phyloP scores from a whole-genome alignment of 495 filamentous ascomycete species.

The Bombardia bombarda region DNA sequence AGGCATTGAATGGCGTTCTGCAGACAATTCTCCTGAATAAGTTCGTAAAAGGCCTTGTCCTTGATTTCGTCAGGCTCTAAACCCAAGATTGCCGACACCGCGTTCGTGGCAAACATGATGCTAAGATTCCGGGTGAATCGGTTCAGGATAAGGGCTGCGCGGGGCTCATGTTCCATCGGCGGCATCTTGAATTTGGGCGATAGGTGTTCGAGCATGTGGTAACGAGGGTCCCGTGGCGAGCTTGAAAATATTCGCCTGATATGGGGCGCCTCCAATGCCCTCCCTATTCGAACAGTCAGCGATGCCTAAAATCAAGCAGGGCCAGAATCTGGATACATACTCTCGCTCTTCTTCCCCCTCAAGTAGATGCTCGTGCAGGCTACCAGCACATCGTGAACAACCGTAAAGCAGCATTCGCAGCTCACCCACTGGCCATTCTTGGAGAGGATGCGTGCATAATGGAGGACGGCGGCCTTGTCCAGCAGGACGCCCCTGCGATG shows the following conservation, averaged over 20 bases:
- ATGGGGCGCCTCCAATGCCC: constrained; percentile 70
- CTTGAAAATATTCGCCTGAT: constrained; percentile 74
- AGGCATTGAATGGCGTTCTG: constrained; percentile 67
- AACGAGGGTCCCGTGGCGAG: constrained; percentile 75
- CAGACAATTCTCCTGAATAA: constrained; percentile 69
- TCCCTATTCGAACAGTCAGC: constrained; percentile 42
- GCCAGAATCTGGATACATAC: too few relatives aligned
- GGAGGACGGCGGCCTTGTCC: constrained; percentile 78
- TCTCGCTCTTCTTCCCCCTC: constrained; percentile 59
- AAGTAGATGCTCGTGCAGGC: constrained; percentile 77
- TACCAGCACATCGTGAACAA: constrained; percentile 82
- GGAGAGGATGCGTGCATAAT: constrained; percentile 67
- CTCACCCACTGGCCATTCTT: constrained; percentile 65
- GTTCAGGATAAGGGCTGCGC: constrained; percentile 80
- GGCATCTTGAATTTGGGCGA: constrained; percentile 72
- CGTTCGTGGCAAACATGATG: constrained; percentile 80
- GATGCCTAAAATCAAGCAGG: too few relatives aligned
- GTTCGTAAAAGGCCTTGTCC: constrained; percentile 72
- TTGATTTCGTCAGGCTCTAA: constrained; percentile 55
- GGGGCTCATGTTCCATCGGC: constrained; percentile 62
- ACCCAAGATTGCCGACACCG: constrained; percentile 64
- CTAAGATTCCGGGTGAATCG: constrained; percentile 75
- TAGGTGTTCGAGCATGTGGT: constrained; percentile 83
- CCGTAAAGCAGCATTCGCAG: constrained; percentile 85
- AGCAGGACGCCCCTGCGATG: constrained; percentile 67